These are phyloP conservation scores for Cruciata laevipes DNA, from an alignment of 257 asterid genomes.

Conservation along the genomic window DNA sequence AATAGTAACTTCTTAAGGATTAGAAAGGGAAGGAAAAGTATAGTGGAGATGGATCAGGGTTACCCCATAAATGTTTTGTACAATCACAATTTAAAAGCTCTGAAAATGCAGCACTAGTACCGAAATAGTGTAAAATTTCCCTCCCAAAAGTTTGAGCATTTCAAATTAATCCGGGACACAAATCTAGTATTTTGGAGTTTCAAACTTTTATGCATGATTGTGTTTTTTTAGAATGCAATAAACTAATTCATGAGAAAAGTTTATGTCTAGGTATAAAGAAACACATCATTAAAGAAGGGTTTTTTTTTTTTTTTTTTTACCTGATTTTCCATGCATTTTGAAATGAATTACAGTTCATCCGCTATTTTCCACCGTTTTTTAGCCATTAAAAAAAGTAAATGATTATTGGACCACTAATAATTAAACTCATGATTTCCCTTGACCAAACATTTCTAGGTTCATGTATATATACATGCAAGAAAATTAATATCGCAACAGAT, in stretches of 20 bases:
- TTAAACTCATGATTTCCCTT: not conserved
- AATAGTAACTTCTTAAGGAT: not conserved
- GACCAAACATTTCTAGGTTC: not conserved
- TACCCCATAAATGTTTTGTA: conserved; percentile 6
- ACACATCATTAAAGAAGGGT: too few species aligned
- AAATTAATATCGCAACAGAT: too few species aligned
- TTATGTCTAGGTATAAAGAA: not conserved
- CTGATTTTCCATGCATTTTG: too few species aligned
- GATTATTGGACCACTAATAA: not conserved
- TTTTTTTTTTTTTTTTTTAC: too few species aligned
- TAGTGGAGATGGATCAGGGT: not conserved
- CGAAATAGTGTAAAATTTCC: not conserved
- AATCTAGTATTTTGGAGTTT: not conserved
- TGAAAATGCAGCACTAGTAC: not conserved
- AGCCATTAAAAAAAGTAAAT: not conserved
- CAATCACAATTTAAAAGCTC: not conserved
- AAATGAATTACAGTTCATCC: too few species aligned
- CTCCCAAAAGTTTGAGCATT: conserved; percentile 12
- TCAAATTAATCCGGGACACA: conserved; percentile 1
- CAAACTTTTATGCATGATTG: not conserved
- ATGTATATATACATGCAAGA: not conserved
- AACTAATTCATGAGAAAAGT: not conserved
- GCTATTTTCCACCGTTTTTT: not conserved
- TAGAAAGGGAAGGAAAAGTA: conserved; percentile 2
- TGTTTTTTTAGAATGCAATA: not conserved